phyloP scores from a whole-genome alignment of 805 yeast genomes.

The Brettanomyces nanus region DNA sequence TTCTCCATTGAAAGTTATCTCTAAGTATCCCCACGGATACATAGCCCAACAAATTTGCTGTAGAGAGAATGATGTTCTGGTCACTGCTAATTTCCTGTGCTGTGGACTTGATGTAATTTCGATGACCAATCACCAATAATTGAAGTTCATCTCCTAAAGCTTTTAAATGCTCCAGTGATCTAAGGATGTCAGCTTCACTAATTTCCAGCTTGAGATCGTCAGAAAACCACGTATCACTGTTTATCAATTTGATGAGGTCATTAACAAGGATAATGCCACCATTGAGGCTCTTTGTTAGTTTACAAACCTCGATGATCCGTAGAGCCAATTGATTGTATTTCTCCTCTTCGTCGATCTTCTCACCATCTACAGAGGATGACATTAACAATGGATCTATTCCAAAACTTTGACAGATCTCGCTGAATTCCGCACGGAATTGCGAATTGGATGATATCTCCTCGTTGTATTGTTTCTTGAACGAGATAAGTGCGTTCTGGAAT shows the following conservation, averaged over 20 bases:
- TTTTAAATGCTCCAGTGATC: conserved; percentile 44
- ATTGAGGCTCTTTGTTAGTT: conserved; percentile 58
- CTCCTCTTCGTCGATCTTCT: conserved; percentile 35
- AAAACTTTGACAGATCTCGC: conserved; percentile 65
- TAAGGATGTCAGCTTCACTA: conserved; percentile 44
- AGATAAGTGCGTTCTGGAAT: conserved; percentile 69
- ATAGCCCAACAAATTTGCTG: conserved; percentile 72
- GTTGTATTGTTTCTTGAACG: conserved; percentile 67
- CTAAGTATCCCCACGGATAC: conserved; percentile 54
- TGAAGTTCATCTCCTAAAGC: conserved; percentile 67
- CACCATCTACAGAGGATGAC: conserved; percentile 21
- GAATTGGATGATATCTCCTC: conserved; percentile 57
- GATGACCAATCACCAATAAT: conserved; percentile 47
- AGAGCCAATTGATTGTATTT: conserved; percentile 63
- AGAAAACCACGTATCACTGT: conserved; percentile 12
- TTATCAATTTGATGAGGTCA: conserved; percentile 35
- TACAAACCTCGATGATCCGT: conserved; percentile 68
- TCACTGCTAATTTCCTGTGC: conserved; percentile 60
- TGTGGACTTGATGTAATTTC: conserved; percentile 52
- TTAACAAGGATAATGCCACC: conserved; percentile 73
- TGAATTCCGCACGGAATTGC: conserved; percentile 61
- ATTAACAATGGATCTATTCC: conserved; percentile 77
- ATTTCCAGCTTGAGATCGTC: conserved; percentile 24
- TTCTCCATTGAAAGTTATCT: conserved; percentile 75
- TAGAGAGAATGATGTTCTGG: conserved; percentile 61